A percentile compares a stretch with the other conserved stretches of the same genome.
Conservation (phyloP, 2,329 filamentous ascomycete genomes). For the Cryphonectria parasitica region DNA sequence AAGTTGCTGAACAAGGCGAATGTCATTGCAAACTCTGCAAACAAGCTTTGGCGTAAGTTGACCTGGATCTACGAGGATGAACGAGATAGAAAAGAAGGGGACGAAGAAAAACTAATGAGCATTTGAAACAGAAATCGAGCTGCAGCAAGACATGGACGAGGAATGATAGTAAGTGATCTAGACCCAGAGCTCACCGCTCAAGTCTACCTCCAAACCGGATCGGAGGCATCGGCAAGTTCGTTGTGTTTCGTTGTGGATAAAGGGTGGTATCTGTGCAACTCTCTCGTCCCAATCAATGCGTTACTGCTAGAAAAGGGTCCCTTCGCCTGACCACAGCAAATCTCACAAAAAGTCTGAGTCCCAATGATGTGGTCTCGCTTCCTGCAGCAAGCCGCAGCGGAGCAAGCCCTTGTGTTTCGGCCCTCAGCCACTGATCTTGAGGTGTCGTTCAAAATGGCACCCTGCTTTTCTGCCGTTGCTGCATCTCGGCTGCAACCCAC, state of each 20-base stretch:
- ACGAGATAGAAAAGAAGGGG: no score
- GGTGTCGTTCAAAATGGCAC: constrained; percentile 4
- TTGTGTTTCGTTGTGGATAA: neutral
- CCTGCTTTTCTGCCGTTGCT: neutral
- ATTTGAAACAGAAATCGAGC: constrained; percentile 48
- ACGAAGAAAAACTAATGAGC: constrained; percentile 27
- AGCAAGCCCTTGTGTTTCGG: constrained; percentile 11
- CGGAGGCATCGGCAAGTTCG: neutral
- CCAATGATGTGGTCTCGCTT: constrained; percentile 1
- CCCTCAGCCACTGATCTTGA: constrained; percentile 16
- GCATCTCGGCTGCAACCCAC: neutral
- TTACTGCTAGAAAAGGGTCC: no score
- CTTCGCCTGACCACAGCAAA: neutral
- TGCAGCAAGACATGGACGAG: constrained; percentile 54
- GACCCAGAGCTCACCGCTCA: neutral
- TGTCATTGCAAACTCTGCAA: constrained; percentile 70
- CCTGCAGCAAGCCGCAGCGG: neutral
- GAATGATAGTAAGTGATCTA: constrained; percentile 37
- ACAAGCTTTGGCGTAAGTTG: constrained; percentile 67
- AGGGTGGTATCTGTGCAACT: neutral
- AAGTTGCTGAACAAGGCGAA: constrained; percentile 70
- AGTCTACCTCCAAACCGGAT: neutral
- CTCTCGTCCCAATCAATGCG: neutral
- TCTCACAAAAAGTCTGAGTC: neutral
- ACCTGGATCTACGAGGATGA: constrained; percentile 1